Conservation (phyloP, 139 green algal species). For the Closterium sp. region DNA sequence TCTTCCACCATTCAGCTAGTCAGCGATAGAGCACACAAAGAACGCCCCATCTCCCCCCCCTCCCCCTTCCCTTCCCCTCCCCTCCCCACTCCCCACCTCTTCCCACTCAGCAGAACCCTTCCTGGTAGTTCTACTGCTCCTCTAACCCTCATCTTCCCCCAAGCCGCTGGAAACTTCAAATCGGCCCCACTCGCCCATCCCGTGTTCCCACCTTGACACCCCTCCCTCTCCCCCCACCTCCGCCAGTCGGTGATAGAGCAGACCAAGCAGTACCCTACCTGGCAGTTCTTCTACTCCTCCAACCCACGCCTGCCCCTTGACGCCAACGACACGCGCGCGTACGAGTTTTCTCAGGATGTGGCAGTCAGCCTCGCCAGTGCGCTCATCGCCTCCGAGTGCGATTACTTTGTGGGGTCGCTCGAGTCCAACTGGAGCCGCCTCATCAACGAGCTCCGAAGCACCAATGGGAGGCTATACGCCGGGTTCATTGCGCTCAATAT, state of each 20-base stretch:
- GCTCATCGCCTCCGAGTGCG: conserved; percentile 10
- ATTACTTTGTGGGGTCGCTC: conserved; percentile 23
- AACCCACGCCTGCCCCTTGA: neutral
- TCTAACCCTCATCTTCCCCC: neutral
- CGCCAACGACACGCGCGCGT: neutral
- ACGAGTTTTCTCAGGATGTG: neutral
- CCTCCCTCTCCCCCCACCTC: neutral
- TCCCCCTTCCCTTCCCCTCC: no score
- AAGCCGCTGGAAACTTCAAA: neutral
- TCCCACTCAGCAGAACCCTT: neutral
- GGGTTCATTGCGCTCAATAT: conserved; percentile 21
- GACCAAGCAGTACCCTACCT: neutral
- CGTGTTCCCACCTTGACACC: no score
- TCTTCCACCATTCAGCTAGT: neutral
- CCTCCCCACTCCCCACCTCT: no score
- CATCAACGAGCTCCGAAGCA: conserved; percentile 29
- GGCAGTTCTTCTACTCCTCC: neutral
- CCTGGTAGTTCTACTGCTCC: neutral
- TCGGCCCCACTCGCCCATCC: no score
- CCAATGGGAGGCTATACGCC: conserved; percentile 10
- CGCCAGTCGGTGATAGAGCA: neutral
- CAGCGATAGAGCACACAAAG: no score
- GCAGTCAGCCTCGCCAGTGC: conserved; percentile 21
- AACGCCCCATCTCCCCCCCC: no score
- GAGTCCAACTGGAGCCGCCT: conserved; percentile 22